These are phyloP conservation scores for Catunica adiposa DNA, from an alignment of 2,329 filamentous ascomycete species.

Conservation along the genomic window DNA sequence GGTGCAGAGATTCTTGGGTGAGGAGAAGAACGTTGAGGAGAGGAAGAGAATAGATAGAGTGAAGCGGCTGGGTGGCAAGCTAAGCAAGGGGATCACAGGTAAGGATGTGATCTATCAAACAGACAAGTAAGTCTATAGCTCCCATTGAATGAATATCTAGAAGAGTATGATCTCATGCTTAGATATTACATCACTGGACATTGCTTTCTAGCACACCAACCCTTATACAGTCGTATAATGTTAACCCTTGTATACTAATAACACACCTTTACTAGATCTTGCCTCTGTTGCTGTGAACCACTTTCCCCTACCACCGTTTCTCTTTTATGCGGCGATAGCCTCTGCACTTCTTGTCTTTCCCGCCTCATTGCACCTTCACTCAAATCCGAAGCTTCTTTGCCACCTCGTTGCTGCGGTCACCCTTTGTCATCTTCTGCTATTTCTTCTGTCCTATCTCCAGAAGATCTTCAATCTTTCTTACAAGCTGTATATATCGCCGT, in stretches of 20 bases:
- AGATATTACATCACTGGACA: neutral
- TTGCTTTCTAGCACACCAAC: neutral
- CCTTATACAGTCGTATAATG: neutral
- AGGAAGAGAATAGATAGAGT: neutral
- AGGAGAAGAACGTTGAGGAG: neutral
- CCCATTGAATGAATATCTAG: too few relatives aligned
- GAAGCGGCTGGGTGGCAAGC: constrained; percentile 3
- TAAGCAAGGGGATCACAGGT: neutral
- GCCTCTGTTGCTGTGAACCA: constrained; percentile 40
- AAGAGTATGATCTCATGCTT: too few relatives aligned
- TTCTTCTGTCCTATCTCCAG: constrained; percentile 31
- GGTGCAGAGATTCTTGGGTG: neutral
- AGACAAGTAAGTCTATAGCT: neutral
- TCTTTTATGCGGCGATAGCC: constrained; percentile 35
- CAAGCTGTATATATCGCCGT: constrained; percentile 40
- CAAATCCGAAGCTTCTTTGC: constrained; percentile 43
- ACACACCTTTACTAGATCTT: constrained; percentile 28
- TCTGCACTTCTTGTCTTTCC: constrained; percentile 38
- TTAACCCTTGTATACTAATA: neutral
- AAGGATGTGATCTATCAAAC: neutral
- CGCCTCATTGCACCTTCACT: constrained; percentile 38
- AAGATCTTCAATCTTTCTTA: constrained; percentile 38
- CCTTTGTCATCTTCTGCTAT: constrained; percentile 35
- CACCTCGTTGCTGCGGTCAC: constrained; percentile 42
- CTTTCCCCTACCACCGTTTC: constrained; percentile 20